Evolutionary conservation across 352 stramenopile species (phyloP).

Genomic region (Aphanomyces cochlioides): DNA sequence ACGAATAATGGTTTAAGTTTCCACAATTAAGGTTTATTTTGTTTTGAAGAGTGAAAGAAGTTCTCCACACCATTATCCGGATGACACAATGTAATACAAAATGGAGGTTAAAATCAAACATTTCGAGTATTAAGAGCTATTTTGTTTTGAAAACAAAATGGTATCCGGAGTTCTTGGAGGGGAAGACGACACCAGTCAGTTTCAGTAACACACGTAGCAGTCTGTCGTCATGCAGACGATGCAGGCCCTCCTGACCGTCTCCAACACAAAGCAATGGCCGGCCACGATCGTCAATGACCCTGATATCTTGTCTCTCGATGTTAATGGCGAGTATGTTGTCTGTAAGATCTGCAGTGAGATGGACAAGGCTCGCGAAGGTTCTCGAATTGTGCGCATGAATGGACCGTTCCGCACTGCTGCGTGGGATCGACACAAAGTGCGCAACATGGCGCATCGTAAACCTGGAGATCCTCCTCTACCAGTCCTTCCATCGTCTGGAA

Average conservation of each 20-base stretch:
- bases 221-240: slow-evolving; percentile 21
- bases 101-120: not conserved
- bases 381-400: slow-evolving; percentile 25
- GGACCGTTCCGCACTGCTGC: slow-evolving; percentile 14
- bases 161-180: slow-evolving; percentile 9
- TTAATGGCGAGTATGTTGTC: slow-evolving; percentile 26
- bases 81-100: not conserved
- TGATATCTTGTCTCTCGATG: slow-evolving; percentile 26
- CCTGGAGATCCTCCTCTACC: slow-evolving; percentile 1
- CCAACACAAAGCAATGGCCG: slow-evolving; percentile 21
- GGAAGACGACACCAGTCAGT: slow-evolving; percentile 14
- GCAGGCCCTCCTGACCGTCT: slow-evolving; percentile 11
- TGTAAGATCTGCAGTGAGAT: slow-evolving; percentile 29
- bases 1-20: too few species aligned
- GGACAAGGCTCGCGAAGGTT: slow-evolving; percentile 22
- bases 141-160: slow-evolving; percentile 1
- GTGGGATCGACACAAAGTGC: slow-evolving; percentile 25
- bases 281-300: slow-evolving; percentile 17
- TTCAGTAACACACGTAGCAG: slow-evolving; percentile 21
- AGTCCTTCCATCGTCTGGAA: not conserved
- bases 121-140: not conserved
- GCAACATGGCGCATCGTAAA: slow-evolving; percentile 17
- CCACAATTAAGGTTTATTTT: not conserved
- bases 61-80: too few species aligned
- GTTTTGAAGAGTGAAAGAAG: not conserved